A percentile compares a stretch with the other conserved stretches of the same genome.
Evolutionary conservation across 129 eudicot species (phyloP).

Genomic region (Silybum marianum): DNA sequence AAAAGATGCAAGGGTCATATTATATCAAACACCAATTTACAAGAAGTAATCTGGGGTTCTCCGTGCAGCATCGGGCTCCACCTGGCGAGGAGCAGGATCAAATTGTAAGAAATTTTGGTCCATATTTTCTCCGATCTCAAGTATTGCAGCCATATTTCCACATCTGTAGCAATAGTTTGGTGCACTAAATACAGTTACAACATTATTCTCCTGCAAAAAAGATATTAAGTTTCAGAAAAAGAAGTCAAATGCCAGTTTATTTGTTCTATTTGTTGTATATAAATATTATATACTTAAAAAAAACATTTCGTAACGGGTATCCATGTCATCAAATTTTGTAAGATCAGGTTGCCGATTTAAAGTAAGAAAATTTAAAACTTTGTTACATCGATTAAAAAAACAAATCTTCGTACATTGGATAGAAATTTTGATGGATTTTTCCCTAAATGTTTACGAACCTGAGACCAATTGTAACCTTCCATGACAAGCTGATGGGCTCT

Average conservation of each 20-base stretch:
- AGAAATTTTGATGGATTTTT: not conserved
- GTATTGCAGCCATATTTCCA: constrained; percentile 52
- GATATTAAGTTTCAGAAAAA: not conserved
- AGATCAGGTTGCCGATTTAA: not conserved
- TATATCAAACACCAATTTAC: constrained; percentile 30
- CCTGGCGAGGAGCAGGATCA: constrained; percentile 66
- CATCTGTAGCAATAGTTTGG: constrained; percentile 55
- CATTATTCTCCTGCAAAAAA: constrained; percentile 34
- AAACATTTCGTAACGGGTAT: too few species aligned
- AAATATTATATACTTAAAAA: too few species aligned
- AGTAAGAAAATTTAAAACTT: not conserved
- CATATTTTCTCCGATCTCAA: constrained; percentile 58
- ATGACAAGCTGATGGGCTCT: constrained; percentile 52
- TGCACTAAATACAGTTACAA: constrained; percentile 52
- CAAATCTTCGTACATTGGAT: not conserved
- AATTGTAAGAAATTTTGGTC: constrained; percentile 60
- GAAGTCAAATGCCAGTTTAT: not conserved
- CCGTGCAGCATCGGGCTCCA: constrained; percentile 46
- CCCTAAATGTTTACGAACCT: constrained; percentile 29
- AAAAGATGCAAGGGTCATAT: constrained; percentile 20
- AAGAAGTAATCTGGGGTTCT: constrained; percentile 60
- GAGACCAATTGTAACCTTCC: constrained; percentile 57
- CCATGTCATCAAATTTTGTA: not conserved
- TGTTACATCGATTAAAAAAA: not conserved
- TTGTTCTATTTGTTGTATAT: too few species aligned